A percentile compares a stretch with the other conserved stretches of the same genome.
phyloP scores from a whole-genome alignment of 768 basidiomycete genomes.

The Termitomyces heimii region DNA sequence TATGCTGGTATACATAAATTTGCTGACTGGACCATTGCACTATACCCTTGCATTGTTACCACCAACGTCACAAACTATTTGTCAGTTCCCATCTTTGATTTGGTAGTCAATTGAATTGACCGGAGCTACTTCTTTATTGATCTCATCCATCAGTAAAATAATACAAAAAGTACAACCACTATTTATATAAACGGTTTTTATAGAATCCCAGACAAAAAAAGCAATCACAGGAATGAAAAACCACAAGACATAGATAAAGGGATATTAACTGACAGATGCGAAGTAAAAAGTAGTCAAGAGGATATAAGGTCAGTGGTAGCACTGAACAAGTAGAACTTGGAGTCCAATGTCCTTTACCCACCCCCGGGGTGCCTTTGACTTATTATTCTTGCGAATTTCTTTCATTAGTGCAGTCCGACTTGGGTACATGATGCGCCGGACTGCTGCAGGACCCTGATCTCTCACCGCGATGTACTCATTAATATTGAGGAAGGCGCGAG shows the following conservation, averaged over 20 bases:
- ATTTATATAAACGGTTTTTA: neutral
- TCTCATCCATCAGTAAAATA: too few relatives aligned
- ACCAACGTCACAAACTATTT: neutral
- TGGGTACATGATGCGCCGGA: slow-evolving; percentile 57
- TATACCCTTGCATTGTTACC: neutral
- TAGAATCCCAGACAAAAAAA: neutral
- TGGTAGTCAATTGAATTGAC: neutral
- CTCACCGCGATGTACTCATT: slow-evolving; percentile 68
- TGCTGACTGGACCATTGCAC: neutral
- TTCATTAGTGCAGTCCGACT: slow-evolving; percentile 56
- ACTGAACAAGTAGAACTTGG: slow-evolving; percentile 56
- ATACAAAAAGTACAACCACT: neutral
- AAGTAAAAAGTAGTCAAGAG: neutral
- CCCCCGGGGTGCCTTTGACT: slow-evolving; percentile 37
- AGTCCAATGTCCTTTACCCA: slow-evolving; percentile 64
- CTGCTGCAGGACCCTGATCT: slow-evolving; percentile 52
- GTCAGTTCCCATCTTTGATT: neutral
- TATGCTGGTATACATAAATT: neutral
- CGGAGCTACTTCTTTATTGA: neutral
- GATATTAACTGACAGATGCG: neutral
- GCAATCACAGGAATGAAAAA: neutral
- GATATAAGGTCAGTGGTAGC: slow-evolving; percentile 26
- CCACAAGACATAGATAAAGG: neutral
- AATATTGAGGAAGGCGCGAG: slow-evolving; percentile 64
- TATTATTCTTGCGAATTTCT: slow-evolving; percentile 41